These are phyloP conservation scores for Ceratobasidium sp. DNA, from an alignment of 1,284 basidiomycete genomes.

Conservation along the genomic window DNA sequence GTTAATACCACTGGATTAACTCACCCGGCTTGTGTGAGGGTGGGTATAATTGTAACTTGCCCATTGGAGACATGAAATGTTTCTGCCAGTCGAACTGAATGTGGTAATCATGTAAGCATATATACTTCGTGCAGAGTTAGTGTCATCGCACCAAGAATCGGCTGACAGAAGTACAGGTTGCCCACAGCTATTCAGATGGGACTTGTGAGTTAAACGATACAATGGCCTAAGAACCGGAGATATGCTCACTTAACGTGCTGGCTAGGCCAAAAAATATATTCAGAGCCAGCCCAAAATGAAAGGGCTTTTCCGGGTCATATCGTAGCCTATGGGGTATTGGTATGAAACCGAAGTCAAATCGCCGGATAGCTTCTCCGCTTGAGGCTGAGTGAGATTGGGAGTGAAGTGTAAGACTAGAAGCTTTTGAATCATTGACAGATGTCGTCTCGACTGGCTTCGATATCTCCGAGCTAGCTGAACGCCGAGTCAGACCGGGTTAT, in stretches of 20 bases:
- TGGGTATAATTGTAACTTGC: conserved; percentile 26
- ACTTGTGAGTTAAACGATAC: background rate
- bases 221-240: background rate
- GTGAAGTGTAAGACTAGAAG: background rate
- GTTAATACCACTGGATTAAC: background rate
- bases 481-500: background rate
- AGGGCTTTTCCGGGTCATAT: conserved; percentile 67
- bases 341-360: conserved; percentile 65
- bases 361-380: background rate
- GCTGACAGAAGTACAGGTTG: conserved; percentile 33
- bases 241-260: conserved; percentile 62
- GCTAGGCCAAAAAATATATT: conserved; percentile 73
- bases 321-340: conserved; percentile 71
- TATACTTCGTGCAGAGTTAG: background rate
- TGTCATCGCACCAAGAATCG: conserved; percentile 2
- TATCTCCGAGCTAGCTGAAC: background rate
- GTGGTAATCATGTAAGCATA: background rate
- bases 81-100: conserved; percentile 21
- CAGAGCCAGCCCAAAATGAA: conserved; percentile 68
- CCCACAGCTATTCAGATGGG: conserved; percentile 47
- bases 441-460: background rate
- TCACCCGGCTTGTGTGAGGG: conserved; percentile 37
- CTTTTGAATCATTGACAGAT: background rate
- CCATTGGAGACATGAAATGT: conserved; percentile 16
- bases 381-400: background rate